These are phyloP conservation scores for Chondrostereum purpureum DNA, from an alignment of 1,284 basidiomycete genomes.

Conservation along the genomic window DNA sequence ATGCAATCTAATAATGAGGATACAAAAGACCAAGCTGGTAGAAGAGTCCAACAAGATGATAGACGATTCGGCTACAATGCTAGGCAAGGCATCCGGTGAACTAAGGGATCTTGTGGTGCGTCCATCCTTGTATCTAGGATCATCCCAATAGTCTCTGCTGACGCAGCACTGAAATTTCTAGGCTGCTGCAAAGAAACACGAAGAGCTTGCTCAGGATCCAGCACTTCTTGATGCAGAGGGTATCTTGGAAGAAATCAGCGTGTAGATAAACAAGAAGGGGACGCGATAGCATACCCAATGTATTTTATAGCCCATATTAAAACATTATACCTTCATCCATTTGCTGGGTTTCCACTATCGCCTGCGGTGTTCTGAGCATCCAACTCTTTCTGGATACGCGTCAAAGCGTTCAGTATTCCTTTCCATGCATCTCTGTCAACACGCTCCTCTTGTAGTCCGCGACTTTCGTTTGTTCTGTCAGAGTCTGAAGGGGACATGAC, in stretches of 20 bases:
- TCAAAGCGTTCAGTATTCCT: slow-evolving; percentile 60
- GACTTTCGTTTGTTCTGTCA: slow-evolving; percentile 22
- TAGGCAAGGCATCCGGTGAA: slow-evolving; percentile 57
- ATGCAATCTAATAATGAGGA: neutral
- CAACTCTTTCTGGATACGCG: slow-evolving; percentile 47
- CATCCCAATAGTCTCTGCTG: slow-evolving; percentile 9
- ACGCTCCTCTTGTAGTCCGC: slow-evolving; percentile 70
- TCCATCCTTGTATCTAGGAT: too few relatives aligned
- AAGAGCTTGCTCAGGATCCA: slow-evolving; percentile 41
- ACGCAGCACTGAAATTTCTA: slow-evolving; percentile 17
- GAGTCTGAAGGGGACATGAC: slow-evolving; percentile 58
- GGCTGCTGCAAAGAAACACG: slow-evolving; percentile 43
- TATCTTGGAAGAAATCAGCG: slow-evolving; percentile 42
- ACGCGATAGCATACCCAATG: neutral
- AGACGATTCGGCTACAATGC: slow-evolving; percentile 52
- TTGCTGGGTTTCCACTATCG: neutral
- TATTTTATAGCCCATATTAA: slow-evolving; percentile 3
- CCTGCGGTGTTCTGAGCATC: slow-evolving; percentile 15
- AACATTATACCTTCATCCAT: neutral
- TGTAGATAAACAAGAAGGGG: slow-evolving; percentile 18
- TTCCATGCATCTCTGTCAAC: slow-evolving; percentile 72
- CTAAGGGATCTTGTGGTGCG: slow-evolving; percentile 68
- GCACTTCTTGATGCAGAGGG: slow-evolving; percentile 56
- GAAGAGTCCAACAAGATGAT: slow-evolving; percentile 83
- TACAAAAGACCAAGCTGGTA: slow-evolving; percentile 56